Conservation (phyloP, 441 rosid genomes). For the Erodium trifolium region DNA sequence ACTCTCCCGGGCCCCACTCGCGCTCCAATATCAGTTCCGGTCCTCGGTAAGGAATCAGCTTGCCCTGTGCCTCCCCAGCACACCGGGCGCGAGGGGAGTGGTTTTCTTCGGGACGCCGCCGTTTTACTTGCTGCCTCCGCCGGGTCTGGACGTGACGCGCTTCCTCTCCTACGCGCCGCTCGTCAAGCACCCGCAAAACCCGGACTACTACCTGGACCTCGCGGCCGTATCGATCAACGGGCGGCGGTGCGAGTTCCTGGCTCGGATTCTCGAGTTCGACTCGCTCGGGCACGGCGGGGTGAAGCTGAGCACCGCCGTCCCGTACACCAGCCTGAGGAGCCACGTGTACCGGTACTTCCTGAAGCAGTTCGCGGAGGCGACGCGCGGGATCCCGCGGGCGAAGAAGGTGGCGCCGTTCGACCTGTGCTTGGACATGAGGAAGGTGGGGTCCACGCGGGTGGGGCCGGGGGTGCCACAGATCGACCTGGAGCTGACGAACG, state of each 20-base stretch:
- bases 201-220: conserved; percentile 26
- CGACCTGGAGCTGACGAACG: conserved; percentile 24
- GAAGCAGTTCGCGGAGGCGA: conserved; percentile 23
- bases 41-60: conserved; percentile 21
- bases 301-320: conserved; percentile 23
- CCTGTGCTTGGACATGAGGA: conserved; percentile 22
- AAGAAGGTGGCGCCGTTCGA: conserved; percentile 24
- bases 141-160: conserved; percentile 14
- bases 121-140: neutral
- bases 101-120: conserved; percentile 9
- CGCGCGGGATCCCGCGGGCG: conserved; percentile 15
- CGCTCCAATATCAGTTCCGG: no score
- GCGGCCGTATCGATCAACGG: conserved; percentile 21
- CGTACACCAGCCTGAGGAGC: conserved; percentile 31
- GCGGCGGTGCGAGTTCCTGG: conserved; percentile 4
- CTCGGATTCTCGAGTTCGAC: conserved; percentile 20
- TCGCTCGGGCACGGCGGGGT: conserved; percentile 29
- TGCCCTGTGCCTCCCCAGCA: conserved; percentile 32
- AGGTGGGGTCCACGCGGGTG: conserved; percentile 8
- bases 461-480: conserved; percentile 22
- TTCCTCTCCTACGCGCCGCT: conserved; percentile 26
- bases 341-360: conserved; percentile 25
- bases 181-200: conserved; percentile 6
- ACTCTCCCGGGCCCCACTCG: no score
- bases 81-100: conserved; percentile 18